Evolutionary conservation across 108 stramenopile genomes (phyloP).

Genomic region (Cyclotella kingstonii): DNA sequence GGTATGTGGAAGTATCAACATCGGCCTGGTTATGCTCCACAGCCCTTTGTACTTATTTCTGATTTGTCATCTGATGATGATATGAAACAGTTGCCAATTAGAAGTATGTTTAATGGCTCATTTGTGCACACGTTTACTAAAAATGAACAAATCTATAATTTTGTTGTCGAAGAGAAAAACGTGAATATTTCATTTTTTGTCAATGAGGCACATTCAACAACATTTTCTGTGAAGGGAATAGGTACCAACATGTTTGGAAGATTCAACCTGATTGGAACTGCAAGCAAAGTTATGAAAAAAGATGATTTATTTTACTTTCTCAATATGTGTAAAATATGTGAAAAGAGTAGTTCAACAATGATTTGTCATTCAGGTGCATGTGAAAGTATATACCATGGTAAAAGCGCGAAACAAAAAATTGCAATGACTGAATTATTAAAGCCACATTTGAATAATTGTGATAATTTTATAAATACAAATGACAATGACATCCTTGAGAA

Average conservation of each 20-base stretch:
- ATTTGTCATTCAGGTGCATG: no score
- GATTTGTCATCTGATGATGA: slow-evolving; percentile 1
- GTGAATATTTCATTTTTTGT: slow-evolving; percentile 2
- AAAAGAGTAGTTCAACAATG: not conserved
- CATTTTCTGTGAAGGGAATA: slow-evolving; percentile 6
- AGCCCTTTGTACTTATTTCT: slow-evolving; percentile 11
- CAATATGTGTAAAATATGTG: not conserved
- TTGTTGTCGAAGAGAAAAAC: slow-evolving; percentile 6
- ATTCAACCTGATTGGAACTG: slow-evolving; percentile 13
- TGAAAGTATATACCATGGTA: no score
- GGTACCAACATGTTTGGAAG: slow-evolving; percentile 20
- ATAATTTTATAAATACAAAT: no score
- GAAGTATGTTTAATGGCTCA: slow-evolving; percentile 11
- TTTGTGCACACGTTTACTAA: slow-evolving; percentile 1
- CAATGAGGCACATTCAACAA: not conserved
- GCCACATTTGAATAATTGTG: no score
- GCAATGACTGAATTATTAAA: no score
- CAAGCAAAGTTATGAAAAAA: not conserved
- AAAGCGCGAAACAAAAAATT: no score
- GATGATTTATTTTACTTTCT: not conserved
- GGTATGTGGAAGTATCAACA: slow-evolving; percentile 18
- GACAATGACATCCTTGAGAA: no score
- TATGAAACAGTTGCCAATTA: slow-evolving; percentile 1
- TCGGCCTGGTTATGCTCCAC: not conserved
- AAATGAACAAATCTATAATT: not conserved